Percentiles rank a stretch among this genome's conserved stretches.
These are phyloP conservation scores for Phialophora expanda DNA, from an alignment of 2,329 filamentous ascomycete genomes.

Conservation along the genomic window DNA sequence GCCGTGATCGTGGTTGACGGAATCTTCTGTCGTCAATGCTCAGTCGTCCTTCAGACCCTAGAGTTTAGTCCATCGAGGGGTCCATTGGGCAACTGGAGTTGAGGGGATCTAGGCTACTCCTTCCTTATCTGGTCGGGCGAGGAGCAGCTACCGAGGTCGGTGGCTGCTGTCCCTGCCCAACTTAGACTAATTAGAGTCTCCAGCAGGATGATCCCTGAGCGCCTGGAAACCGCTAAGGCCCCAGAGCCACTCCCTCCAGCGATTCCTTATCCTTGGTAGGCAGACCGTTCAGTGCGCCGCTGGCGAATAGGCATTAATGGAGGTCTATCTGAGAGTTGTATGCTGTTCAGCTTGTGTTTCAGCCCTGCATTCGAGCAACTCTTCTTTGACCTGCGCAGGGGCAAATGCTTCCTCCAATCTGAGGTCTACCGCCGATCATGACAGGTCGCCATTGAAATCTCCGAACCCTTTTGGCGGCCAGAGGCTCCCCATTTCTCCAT, in stretches of 20 bases:
- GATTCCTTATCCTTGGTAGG: not conserved
- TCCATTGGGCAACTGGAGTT: not conserved
- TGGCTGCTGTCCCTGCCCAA: not conserved
- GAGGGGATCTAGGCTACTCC: not conserved
- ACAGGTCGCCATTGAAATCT: slow-evolving; percentile 3
- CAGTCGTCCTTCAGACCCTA: not conserved
- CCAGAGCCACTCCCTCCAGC: not conserved
- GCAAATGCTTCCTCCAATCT: not conserved
- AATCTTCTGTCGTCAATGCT: not conserved
- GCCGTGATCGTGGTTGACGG: not conserved
- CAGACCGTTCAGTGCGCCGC: not conserved
- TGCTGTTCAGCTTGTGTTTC: slow-evolving; percentile 19
- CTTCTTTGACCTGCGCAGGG: slow-evolving; percentile 21
- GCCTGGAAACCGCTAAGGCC: slow-evolving; percentile 1
- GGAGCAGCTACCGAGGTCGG: not conserved
- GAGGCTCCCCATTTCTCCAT: not conserved
- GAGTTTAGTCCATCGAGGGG: not conserved
- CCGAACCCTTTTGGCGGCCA: not conserved
- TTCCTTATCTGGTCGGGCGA: not conserved
- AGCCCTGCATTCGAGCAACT: slow-evolving; percentile 9
- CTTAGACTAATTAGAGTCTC: not conserved
- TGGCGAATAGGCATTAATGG: slow-evolving; percentile 9
- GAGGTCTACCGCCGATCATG: slow-evolving; percentile 3
- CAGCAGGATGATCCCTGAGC: slow-evolving; percentile 13
- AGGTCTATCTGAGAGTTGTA: not conserved